Percentiles rank a stretch among this genome's conserved stretches.
Conservation (phyloP, 75 land plant genomes). For the Sequoiadendron giganteum region DNA sequence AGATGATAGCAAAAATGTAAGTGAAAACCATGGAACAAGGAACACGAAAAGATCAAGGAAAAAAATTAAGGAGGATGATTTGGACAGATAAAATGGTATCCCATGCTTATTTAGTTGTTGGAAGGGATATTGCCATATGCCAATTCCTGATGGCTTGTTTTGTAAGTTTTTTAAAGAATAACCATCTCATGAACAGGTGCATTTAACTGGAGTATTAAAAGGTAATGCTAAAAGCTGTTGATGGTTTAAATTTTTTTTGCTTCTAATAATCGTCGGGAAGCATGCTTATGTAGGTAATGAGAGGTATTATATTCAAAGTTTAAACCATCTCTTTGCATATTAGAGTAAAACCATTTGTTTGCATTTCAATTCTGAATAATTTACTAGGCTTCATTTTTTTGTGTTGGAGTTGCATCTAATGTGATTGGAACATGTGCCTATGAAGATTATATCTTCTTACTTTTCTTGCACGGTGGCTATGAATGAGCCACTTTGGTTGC, state of each 20-base stretch:
- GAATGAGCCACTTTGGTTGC: not conserved
- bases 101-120: not conserved
- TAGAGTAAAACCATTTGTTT: not conserved
- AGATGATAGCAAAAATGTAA: conserved; percentile 19
- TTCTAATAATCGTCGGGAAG: not conserved
- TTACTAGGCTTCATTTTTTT: not conserved
- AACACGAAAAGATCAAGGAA: not conserved
- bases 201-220: not conserved
- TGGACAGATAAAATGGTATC: not conserved
- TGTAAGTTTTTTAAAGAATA: not conserved
- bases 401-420: not conserved
- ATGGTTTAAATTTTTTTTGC: not conserved
- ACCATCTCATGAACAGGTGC: not conserved
- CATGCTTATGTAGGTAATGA: not conserved
- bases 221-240: not conserved
- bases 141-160: not conserved
- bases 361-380: not conserved
- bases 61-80: not conserved
- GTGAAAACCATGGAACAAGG: not conserved
- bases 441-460: not conserved
- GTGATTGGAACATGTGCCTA: not conserved
- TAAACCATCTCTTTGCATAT: not conserved
- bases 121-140: not conserved
- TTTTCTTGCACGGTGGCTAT: not conserved
- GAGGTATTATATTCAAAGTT: not conserved